Evolutionary conservation across 495 filamentous ascomycete species (phyloP).

Genomic region (Aspergillus asperescens): DNA sequence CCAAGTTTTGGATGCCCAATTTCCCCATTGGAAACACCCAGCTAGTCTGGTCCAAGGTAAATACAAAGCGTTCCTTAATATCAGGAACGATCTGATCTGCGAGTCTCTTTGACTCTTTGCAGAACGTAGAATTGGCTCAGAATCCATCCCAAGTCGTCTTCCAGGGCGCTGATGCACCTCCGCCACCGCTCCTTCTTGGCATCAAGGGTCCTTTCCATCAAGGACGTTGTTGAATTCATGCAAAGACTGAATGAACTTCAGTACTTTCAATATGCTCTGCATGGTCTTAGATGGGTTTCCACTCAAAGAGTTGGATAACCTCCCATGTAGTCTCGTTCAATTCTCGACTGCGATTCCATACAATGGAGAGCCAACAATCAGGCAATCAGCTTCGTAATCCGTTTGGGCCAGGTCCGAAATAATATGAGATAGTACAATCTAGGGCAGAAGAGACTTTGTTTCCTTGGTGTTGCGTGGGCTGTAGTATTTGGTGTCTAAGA

Average conservation of each 20-base stretch:
- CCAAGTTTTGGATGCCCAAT: slow-evolving; percentile 62
- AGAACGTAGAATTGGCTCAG: slow-evolving; percentile 64
- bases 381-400: slow-evolving; percentile 42
- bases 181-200: slow-evolving; percentile 63
- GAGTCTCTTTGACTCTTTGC: slow-evolving; percentile 56
- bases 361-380: slow-evolving; percentile 54
- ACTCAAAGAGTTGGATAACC: slow-evolving; percentile 51
- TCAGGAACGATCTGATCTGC: slow-evolving; percentile 67
- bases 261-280: slow-evolving; percentile 51
- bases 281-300: slow-evolving; percentile 55
- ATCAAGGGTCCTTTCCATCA: slow-evolving; percentile 55
- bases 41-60: slow-evolving; percentile 50
- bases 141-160: slow-evolving; percentile 52
- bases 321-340: slow-evolving; percentile 47
- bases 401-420: slow-evolving; percentile 49
- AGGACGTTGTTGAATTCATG: slow-evolving; percentile 54
- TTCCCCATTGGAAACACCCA: slow-evolving; percentile 69
- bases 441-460: slow-evolving; percentile 47
- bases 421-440: slow-evolving; percentile 49
- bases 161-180: slow-evolving; percentile 56
- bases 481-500: slow-evolving; percentile 54
- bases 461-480: slow-evolving; percentile 52
- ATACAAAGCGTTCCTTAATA: slow-evolving; percentile 60
- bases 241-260: slow-evolving; percentile 52
- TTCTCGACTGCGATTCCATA: slow-evolving; percentile 43